phyloP scores from a whole-genome alignment of 2,329 filamentous ascomycete species.

The Paecilomyces fulvus region DNA sequence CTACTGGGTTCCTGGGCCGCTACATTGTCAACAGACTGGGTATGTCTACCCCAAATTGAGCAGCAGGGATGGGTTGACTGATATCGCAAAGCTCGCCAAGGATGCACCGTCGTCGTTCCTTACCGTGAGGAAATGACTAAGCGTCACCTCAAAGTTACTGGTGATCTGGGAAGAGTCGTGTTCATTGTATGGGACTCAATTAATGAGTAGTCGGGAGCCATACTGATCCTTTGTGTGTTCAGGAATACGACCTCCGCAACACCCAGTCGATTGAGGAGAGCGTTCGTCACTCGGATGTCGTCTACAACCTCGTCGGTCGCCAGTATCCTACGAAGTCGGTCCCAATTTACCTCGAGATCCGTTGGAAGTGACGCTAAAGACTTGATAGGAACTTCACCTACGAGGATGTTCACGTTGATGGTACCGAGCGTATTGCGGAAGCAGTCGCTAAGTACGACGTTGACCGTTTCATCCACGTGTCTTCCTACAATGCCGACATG shows the following conservation, averaged over 20 bases:
- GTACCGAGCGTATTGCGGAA: conserved; percentile 83
- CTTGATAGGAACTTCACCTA: conserved; percentile 79
- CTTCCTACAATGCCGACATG: conserved; percentile 79
- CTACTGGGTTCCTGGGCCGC: conserved; percentile 87
- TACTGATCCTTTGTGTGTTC: conserved; percentile 12
- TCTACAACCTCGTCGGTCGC: conserved; percentile 91
- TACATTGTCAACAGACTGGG: conserved; percentile 96
- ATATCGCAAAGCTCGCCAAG: conserved; percentile 62
- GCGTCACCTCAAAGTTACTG: conserved; percentile 91
- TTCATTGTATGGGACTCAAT: conserved; percentile 58
- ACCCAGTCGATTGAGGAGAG: conserved; percentile 93
- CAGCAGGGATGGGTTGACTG: conserved; percentile 20
- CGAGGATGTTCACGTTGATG: conserved; percentile 87
- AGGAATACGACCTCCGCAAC: conserved; percentile 94
- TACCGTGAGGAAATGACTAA: conserved; percentile 97
- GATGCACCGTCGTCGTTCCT: conserved; percentile 88
- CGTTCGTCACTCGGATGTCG: conserved; percentile 92
- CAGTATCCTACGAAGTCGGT: conserved; percentile 90
- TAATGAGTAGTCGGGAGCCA: background rate
- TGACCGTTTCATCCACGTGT: conserved; percentile 93
- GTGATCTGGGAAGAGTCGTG: conserved; percentile 80
- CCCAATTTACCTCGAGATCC: background rate
- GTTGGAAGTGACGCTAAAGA: conserved; percentile 21
- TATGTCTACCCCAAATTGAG: conserved; percentile 27
- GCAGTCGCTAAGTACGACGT: conserved; percentile 97